phyloP scores from a whole-genome alignment of 176 grass and related monocot species.

The Raddia distichophylla region DNA sequence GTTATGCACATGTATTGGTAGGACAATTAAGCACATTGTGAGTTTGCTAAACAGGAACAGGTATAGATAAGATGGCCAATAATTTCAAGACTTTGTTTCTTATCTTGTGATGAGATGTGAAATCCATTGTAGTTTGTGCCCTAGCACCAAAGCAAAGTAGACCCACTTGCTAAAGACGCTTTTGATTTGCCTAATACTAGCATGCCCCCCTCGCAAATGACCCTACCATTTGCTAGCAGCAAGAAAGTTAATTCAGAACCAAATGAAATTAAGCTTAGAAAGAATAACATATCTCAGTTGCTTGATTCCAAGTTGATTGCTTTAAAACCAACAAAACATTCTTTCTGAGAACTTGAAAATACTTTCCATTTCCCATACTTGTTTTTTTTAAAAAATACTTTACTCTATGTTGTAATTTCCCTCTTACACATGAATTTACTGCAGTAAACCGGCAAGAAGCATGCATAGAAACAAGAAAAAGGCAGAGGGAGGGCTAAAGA shows the following conservation, averaged over 20 bases:
- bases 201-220: neutral
- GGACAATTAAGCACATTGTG: constrained; percentile 26
- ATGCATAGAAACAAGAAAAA: constrained; percentile 25
- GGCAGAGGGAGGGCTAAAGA: neutral
- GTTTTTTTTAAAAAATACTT: neutral
- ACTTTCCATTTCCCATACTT: neutral
- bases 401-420: neutral
- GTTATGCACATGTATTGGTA: constrained; percentile 40
- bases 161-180: constrained; percentile 41
- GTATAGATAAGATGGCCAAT: constrained; percentile 37
- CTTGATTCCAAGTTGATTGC: neutral
- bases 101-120: constrained; percentile 44
- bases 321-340: neutral
- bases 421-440: neutral
- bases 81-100: constrained; percentile 42
- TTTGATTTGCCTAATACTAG: constrained; percentile 29
- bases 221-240: neutral
- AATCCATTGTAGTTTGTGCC: constrained; percentile 31
- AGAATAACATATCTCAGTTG: neutral
- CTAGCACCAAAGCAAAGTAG: constrained; percentile 26
- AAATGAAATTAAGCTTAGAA: neutral
- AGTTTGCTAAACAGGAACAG: constrained; percentile 40
- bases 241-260: neutral
- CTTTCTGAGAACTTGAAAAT: neutral
- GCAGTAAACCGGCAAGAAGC: neutral